Evolutionary conservation across 805 yeast species (phyloP), one percentile per base, ranked within the genome.

Genomic region (Metschnikowia baotianmanensis): DNA sequence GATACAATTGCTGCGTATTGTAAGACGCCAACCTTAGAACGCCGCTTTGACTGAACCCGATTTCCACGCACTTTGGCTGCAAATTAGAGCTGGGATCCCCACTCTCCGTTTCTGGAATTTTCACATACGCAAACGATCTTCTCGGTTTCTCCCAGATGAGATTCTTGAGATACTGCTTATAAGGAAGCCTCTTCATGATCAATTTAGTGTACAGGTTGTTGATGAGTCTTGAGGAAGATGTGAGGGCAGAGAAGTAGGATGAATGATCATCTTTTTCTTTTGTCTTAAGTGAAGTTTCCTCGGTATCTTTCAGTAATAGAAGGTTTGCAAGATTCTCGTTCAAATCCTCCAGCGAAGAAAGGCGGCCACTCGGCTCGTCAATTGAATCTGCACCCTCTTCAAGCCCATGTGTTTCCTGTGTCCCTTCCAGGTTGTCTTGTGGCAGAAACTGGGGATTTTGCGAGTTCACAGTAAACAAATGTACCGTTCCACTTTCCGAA

Each of bases 91-190:
- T n/a, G n/a, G n/a, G n/a, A n/a, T n/a, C n/a, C n/a, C n/a, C n/a
- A n/a, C n/a, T n/a, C n/a, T 36, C 36, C 6, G 40, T 6, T 40
- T 62, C 69, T 3, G 69, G 70, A 3, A 70, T 43, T 47, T 62
- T 66, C 24, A 69, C 61, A 43, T 56, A 67, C 15, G 71, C 71
- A 55, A 69, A 70, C 5, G 72, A 67, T 28, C 75, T 47, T 29
- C 59, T 51, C 3, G 75, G 74, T 1, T 71, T 71, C 38, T 65
- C 70, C 66, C 70, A 62, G 6, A 69, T 61, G 33, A 69, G 52
- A 40, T 67, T 69, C 32, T 65, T 68, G 41, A 69, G 44, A 52
- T 68, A 69, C 36, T 65, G 60, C 41, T 61, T 62, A 43, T 69
- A 69, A 4, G 75, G 75, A 8, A 70, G 50, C 31, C 61, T 65